Conservation (phyloP, 2,329 filamentous ascomycete genomes). For the Ilyonectria mors-panacis region DNA sequence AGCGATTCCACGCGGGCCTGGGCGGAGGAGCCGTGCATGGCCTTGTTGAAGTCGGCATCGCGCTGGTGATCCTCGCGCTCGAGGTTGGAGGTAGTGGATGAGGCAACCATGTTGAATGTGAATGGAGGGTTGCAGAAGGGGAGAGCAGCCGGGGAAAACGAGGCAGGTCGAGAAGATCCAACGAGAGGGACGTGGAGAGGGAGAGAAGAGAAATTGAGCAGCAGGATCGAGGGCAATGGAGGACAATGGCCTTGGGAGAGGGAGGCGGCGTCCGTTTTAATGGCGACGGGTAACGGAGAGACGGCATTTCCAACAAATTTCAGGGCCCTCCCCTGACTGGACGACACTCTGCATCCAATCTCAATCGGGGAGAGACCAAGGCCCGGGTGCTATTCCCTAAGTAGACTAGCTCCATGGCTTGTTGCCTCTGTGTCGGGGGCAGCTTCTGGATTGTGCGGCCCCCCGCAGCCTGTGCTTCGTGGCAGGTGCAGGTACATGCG, state of each 20-base stretch:
- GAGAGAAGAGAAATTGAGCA: conserved; percentile 12
- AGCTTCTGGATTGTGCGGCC: conserved; percentile 33
- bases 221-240: conserved; percentile 34
- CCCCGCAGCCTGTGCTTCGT: conserved; percentile 23
- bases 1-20: conserved; percentile 78
- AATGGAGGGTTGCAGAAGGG: conserved; percentile 22
- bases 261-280: conserved; percentile 45
- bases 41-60: conserved; percentile 93
- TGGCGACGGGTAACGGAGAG: conserved; percentile 37
- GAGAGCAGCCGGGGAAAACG: conserved; percentile 30
- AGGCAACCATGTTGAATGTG: conserved; percentile 61
- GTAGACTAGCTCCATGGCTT: conserved; percentile 29
- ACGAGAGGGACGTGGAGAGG: conserved; percentile 3
- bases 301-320: conserved; percentile 49
- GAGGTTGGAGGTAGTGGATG: conserved; percentile 64
- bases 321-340: conserved; percentile 49
- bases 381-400: conserved; percentile 40
- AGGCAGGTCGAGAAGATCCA: conserved; percentile 19
- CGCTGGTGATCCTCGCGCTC: conserved; percentile 87
- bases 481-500: conserved; percentile 17
- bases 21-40: conserved; percentile 82
- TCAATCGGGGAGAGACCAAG: conserved; percentile 45
- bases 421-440: conserved; percentile 38
- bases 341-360: conserved; percentile 46
- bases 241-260: conserved; percentile 13